Percentiles rank a stretch among this genome's conserved stretches.
phyloP scores from a whole-genome alignment of 306 rosid species.

The Malus sieversii region DNA sequence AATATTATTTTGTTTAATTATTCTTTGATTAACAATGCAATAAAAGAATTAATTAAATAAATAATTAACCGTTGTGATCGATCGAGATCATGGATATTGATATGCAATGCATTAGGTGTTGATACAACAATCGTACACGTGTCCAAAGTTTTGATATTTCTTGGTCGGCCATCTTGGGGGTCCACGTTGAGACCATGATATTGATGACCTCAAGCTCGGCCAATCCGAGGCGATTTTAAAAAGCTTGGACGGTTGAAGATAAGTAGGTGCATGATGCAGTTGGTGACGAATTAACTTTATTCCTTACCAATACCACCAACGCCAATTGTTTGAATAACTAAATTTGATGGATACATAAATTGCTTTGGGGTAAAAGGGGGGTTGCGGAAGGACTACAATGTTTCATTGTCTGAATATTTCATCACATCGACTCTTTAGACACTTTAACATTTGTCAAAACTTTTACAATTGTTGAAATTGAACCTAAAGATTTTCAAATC shows the following conservation, averaged over 20 bases:
- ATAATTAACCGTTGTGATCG: background rate
- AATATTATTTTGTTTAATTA: background rate
- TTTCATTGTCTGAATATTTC: too few species aligned
- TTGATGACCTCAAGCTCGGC: slow-evolving; percentile 4
- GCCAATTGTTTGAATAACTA: background rate
- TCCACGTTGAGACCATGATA: background rate
- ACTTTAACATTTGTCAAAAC: too few species aligned
- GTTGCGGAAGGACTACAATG: background rate
- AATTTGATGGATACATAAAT: background rate
- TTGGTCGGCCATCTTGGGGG: background rate
- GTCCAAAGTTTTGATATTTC: slow-evolving; percentile 1
- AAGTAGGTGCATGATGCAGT: background rate
- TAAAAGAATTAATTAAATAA: background rate
- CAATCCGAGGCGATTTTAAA: slow-evolving; percentile 9
- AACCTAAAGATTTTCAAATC: too few species aligned
- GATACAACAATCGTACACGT: slow-evolving; percentile 2
- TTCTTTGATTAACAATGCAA: background rate
- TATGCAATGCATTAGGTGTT: background rate
- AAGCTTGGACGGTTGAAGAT: slow-evolving; percentile 36
- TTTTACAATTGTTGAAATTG: too few species aligned
- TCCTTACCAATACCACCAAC: background rate
- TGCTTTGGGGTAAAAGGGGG: background rate
- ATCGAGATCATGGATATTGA: background rate
- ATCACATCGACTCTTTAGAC: background rate
- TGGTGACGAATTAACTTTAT: background rate